Conservation (phyloP, 345 rosid genomes). For the Acer saccharum region DNA sequence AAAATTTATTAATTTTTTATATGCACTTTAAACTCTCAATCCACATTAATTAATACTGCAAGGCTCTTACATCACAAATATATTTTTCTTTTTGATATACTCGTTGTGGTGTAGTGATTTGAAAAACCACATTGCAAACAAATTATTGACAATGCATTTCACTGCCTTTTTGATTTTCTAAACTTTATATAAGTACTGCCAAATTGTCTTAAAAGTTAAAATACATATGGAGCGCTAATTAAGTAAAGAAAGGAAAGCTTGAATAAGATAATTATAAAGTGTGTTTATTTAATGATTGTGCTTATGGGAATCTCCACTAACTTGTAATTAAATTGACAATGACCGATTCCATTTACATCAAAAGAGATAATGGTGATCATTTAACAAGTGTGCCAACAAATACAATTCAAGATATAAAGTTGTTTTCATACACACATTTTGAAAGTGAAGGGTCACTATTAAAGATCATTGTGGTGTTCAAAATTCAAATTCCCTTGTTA, state of each 20-base stretch:
- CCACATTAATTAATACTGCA: background rate
- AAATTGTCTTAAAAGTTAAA: background rate
- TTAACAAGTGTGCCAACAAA: background rate
- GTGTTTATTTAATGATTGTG: background rate
- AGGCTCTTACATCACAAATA: too few relatives aligned
- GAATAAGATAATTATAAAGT: background rate
- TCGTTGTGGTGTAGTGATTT: too few relatives aligned
- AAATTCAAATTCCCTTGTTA: background rate
- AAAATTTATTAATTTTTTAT: too few relatives aligned
- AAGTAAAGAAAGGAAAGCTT: background rate
- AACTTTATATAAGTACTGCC: background rate
- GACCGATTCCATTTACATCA: conserved; percentile 12
- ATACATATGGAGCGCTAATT: background rate
- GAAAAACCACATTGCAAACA: too few relatives aligned
- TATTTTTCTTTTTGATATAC: too few relatives aligned
- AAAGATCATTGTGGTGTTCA: background rate
- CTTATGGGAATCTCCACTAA: conserved; percentile 7
- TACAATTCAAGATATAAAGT: background rate
- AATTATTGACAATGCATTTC: too few relatives aligned
- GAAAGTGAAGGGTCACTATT: background rate
- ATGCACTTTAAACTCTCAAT: too few relatives aligned
- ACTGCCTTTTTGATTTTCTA: too few relatives aligned
- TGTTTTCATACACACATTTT: background rate
- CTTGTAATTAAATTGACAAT: background rate
- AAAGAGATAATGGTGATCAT: background rate